Conservation (phyloP, 139 green algal genomes). For the Asterochloris sp. region DNA sequence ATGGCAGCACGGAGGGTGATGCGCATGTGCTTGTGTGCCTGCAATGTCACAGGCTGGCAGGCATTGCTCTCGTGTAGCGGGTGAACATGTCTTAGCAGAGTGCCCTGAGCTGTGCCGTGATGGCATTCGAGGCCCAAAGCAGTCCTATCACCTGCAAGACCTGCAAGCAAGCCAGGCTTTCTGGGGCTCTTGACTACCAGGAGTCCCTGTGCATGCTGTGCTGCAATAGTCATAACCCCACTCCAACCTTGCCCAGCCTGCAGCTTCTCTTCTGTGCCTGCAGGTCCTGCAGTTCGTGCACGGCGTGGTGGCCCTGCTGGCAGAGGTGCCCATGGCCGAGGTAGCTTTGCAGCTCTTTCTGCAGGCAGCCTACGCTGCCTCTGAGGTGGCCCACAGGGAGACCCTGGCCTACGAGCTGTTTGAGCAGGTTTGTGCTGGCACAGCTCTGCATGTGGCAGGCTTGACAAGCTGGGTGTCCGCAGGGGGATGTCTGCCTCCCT, state of each 20-base stretch:
- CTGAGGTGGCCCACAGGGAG: conserved; percentile 73
- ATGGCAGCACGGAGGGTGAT: too few species aligned
- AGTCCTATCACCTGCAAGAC: background rate
- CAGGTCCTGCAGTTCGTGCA: conserved; percentile 45
- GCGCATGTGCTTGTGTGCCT: too few species aligned
- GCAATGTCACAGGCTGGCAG: too few species aligned
- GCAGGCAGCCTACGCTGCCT: conserved; percentile 54
- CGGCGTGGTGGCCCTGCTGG: conserved; percentile 32
- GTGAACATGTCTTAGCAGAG: too few species aligned
- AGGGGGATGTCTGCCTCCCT: too few species aligned
- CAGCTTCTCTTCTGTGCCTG: background rate
- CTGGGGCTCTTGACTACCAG: background rate
- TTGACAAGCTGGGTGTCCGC: too few species aligned
- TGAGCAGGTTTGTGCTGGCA: conserved; percentile 57
- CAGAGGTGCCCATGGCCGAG: conserved; percentile 37
- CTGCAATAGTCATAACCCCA: background rate
- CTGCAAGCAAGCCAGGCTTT: background rate
- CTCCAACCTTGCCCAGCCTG: background rate
- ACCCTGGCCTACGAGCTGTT: conserved; percentile 91
- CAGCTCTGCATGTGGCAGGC: too few species aligned
- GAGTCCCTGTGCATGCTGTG: background rate
- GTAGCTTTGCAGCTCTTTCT: conserved; percentile 81
- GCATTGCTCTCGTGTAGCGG: too few species aligned
- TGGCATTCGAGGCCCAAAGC: too few species aligned
- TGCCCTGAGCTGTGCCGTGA: too few species aligned